Evolutionary conservation across 441 rosid genomes (phyloP).

Genomic region (Mallotus repandus): DNA sequence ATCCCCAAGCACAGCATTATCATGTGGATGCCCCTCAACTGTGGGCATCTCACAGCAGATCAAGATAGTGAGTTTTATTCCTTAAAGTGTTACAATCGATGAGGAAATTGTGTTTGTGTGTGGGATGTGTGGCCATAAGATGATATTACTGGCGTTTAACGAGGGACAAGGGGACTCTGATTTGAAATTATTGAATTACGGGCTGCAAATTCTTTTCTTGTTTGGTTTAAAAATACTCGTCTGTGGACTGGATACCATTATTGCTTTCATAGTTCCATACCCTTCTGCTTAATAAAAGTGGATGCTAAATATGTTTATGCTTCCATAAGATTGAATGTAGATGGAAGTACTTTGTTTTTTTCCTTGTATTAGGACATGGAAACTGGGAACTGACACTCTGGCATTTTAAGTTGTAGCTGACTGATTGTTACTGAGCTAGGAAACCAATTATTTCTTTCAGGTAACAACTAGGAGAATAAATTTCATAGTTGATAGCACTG

Average conservation of each 20-base stretch:
- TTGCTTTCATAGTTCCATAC: neutral
- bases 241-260: neutral
- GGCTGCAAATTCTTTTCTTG: neutral
- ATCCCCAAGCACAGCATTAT: neutral
- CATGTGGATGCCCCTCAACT: neutral
- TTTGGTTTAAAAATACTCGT: neutral
- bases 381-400: slow-evolving; percentile 14
- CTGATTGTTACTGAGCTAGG: slow-evolving; percentile 6
- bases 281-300: neutral
- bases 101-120: neutral
- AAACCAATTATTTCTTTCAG: slow-evolving; percentile 38
- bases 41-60: neutral
- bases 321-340: slow-evolving; percentile 16
- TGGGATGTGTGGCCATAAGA: neutral
- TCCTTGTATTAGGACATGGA: slow-evolving; percentile 3
- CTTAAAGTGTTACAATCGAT: too few relatives aligned
- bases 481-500: slow-evolving; percentile 77
- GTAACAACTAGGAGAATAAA: slow-evolving; percentile 89
- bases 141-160: slow-evolving; percentile 2
- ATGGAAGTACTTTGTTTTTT: neutral
- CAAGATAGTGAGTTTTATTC: neutral
- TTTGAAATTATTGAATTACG: slow-evolving; percentile 1
- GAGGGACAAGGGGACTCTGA: neutral
- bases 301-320: neutral
- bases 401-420: neutral